Evolutionary conservation across 495 filamentous ascomycete genomes (phyloP).

Genomic region (Xeromyces bisporus): DNA sequence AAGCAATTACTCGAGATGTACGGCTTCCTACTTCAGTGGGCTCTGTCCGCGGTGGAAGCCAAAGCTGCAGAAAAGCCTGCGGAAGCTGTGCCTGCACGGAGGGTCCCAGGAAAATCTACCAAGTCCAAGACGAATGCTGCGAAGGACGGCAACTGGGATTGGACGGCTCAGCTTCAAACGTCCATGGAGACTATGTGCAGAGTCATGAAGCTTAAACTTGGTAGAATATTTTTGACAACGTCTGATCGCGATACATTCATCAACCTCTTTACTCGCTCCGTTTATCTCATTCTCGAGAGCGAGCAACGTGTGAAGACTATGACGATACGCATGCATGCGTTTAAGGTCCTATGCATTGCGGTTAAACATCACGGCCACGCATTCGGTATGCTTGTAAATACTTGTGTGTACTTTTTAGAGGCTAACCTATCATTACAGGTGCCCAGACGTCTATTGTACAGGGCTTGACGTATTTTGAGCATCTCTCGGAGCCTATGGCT

Average conservation of each 20-base stretch:
- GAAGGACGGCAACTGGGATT: slow-evolving; percentile 76
- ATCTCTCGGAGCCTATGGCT: slow-evolving; percentile 95
- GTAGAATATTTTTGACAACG: slow-evolving; percentile 84
- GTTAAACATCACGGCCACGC: slow-evolving; percentile 97
- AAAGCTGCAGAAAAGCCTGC: slow-evolving; percentile 80
- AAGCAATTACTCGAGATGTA: slow-evolving; percentile 87
- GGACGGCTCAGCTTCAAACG: slow-evolving; percentile 66
- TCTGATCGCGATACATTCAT: slow-evolving; percentile 96
- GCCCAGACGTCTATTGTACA: slow-evolving; percentile 97
- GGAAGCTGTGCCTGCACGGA: slow-evolving; percentile 44
- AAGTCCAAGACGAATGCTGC: slow-evolving; percentile 48
- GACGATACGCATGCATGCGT: slow-evolving; percentile 83
- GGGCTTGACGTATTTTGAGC: slow-evolving; percentile 94
- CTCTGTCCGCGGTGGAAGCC: slow-evolving; percentile 76
- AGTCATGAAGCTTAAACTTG: slow-evolving; percentile 79
- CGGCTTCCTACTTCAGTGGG: slow-evolving; percentile 90
- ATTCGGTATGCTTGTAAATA: slow-evolving; percentile 47
- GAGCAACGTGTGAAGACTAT: slow-evolving; percentile 87
- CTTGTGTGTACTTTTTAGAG: neutral
- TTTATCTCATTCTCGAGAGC: slow-evolving; percentile 86
- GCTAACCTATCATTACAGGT: slow-evolving; percentile 33
- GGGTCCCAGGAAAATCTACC: slow-evolving; percentile 59
- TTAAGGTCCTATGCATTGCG: slow-evolving; percentile 91
- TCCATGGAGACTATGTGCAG: slow-evolving; percentile 92
- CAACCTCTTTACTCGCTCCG: slow-evolving; percentile 77